Evolutionary conservation across 2,329 filamentous ascomycete species (phyloP).

Genomic region (Beauveria sp.): DNA sequence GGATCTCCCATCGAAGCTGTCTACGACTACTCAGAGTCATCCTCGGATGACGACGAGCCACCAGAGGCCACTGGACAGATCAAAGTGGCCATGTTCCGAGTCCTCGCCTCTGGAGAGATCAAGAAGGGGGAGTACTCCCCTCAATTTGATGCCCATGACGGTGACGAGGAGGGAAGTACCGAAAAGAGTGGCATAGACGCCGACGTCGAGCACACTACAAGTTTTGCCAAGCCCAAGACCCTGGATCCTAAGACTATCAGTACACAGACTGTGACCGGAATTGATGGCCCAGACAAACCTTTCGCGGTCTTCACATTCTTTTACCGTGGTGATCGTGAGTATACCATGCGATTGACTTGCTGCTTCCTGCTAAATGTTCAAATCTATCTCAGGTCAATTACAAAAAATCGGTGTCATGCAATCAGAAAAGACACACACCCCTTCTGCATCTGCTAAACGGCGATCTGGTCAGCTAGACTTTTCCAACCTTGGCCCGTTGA

Average conservation of each 20-base stretch:
- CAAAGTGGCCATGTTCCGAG: slow-evolving; percentile 93
- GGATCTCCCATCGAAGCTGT: slow-evolving; percentile 65
- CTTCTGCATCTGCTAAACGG: slow-evolving; percentile 59
- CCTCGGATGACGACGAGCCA: slow-evolving; percentile 71
- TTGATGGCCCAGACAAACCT: slow-evolving; percentile 90
- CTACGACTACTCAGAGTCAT: slow-evolving; percentile 65
- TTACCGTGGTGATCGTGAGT: slow-evolving; percentile 89
- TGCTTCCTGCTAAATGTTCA: slow-evolving; percentile 4
- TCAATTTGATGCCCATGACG: slow-evolving; percentile 94
- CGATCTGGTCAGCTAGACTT: slow-evolving; percentile 81
- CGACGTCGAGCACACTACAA: slow-evolving; percentile 93
- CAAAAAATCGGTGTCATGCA: slow-evolving; percentile 91
- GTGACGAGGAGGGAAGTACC: slow-evolving; percentile 64
- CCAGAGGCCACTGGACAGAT: slow-evolving; percentile 96
- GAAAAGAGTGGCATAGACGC: slow-evolving; percentile 59
- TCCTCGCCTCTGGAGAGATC: slow-evolving; percentile 91
- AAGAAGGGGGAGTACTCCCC: slow-evolving; percentile 97
- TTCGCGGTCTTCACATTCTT: slow-evolving; percentile 98
- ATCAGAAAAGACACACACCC: slow-evolving; percentile 57
- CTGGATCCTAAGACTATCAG: slow-evolving; percentile 96
- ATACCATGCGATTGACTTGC: background rate
- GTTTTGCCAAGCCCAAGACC: slow-evolving; percentile 93
- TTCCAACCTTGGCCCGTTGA: slow-evolving; percentile 73
- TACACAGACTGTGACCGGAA: slow-evolving; percentile 97
- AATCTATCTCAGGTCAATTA: slow-evolving; percentile 63